phyloP scores from a whole-genome alignment of 352 stramenopile species.

The Aphanomyces astaci region DNA sequence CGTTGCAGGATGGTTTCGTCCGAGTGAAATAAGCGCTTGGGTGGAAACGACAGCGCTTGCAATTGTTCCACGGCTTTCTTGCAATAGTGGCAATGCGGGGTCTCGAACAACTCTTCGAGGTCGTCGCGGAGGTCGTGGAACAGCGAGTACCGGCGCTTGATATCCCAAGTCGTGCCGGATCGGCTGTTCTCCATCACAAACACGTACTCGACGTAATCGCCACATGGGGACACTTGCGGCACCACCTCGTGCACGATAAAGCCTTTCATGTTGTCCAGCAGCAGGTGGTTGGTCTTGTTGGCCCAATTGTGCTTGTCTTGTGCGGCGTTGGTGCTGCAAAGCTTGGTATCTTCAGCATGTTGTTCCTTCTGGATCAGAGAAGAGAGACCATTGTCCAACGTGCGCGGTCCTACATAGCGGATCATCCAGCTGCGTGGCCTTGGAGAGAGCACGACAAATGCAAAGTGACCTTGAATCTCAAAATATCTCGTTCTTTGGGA shows the following conservation, averaged over 20 bases:
- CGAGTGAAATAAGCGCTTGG: constrained; percentile 40
- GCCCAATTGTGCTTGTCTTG: not conserved
- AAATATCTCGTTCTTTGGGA: not conserved
- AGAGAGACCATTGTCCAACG: not conserved
- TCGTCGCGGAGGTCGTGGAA: constrained; percentile 58
- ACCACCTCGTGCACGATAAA: constrained; percentile 7
- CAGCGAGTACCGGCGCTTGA: constrained; percentile 56
- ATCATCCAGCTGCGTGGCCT: constrained; percentile 1
- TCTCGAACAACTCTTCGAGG: constrained; percentile 40
- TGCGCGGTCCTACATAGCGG: constrained; percentile 7
- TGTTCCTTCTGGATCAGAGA: constrained; percentile 10
- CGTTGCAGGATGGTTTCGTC: constrained; percentile 34
- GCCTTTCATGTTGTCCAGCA: constrained; percentile 11
- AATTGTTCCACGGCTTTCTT: constrained; percentile 40
- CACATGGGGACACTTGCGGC: not conserved
- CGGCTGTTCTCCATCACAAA: constrained; percentile 53
- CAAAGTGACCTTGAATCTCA: not conserved
- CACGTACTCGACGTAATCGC: constrained; percentile 58
- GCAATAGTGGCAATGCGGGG: constrained; percentile 56
- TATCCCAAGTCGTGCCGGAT: constrained; percentile 43
- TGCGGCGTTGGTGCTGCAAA: not conserved
- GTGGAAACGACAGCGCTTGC: constrained; percentile 45
- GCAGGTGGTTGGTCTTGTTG: not conserved
- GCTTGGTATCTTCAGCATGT: not conserved
- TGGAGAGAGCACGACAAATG: not conserved